phyloP scores from a whole-genome alignment of 2,329 filamentous ascomycete species.

The Stachybotrys elegans region DNA sequence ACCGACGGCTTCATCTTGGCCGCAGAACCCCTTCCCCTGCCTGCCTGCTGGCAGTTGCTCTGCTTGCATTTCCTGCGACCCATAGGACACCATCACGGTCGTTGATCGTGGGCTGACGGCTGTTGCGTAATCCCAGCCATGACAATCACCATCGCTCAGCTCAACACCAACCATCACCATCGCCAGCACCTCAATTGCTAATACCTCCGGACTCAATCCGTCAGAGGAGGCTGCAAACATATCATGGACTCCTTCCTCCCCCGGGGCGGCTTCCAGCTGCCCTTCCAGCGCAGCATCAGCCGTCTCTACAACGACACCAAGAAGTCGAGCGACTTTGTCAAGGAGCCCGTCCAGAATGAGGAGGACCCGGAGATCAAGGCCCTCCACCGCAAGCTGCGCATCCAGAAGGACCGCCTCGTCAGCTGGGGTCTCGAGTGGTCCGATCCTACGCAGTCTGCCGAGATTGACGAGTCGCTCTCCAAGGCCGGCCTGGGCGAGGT shows the following conservation, averaged over 20 bases:
- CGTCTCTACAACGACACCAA: conserved; percentile 79
- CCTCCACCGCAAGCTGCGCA: conserved; percentile 70
- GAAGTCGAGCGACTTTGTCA: conserved; percentile 69
- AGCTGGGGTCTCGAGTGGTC: conserved; percentile 81
- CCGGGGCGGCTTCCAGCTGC: conserved; percentile 47
- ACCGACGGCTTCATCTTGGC: no score
- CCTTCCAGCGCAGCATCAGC: conserved; percentile 59
- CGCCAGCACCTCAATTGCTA: no score
- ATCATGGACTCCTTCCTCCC: conserved; percentile 49
- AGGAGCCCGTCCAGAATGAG: conserved; percentile 56
- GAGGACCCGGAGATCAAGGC: conserved; percentile 65
- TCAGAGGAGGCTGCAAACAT: background rate
- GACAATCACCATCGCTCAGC: conserved; percentile 10
- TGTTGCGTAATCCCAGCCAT: no score
- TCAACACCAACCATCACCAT: conserved; percentile 6
- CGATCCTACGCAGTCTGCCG: conserved; percentile 61
- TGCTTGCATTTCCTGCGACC: no score
- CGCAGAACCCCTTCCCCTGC: no score
- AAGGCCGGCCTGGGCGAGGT: conserved; percentile 72
- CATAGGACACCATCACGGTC: no score
- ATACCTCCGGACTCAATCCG: no score
- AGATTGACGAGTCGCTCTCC: conserved; percentile 67
- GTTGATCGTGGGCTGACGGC: no score
- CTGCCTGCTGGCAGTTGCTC: no score
- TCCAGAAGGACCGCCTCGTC: conserved; percentile 73